These are phyloP conservation scores for Saccharomycodes ludwigii DNA, from an alignment of 805 yeast genomes.

Conservation along the genomic window DNA sequence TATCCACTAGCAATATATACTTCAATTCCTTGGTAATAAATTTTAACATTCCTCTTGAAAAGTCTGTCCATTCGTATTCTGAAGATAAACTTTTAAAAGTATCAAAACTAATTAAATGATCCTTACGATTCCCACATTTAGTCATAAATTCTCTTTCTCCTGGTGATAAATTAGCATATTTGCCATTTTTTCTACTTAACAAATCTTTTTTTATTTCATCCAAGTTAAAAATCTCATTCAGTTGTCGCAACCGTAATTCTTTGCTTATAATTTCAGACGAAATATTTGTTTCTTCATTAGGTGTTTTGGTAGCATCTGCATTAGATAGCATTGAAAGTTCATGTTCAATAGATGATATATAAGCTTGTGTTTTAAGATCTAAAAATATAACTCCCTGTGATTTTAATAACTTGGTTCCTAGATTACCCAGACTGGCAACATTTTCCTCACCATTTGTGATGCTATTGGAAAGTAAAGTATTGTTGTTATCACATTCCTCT, in stretches of 20 bases:
- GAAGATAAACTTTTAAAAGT: constrained; percentile 44
- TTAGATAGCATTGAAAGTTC: not conserved
- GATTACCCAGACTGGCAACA: too few relatives aligned
- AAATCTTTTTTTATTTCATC: constrained; percentile 20
- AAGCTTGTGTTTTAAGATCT: constrained; percentile 92
- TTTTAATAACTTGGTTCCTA: constrained; percentile 59
- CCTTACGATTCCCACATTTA: constrained; percentile 62
- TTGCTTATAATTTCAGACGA: constrained; percentile 67
- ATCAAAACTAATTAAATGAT: constrained; percentile 36
- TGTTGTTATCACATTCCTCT: constrained; percentile 4
- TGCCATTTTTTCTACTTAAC: constrained; percentile 16
- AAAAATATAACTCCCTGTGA: constrained; percentile 69
- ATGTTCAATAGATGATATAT: constrained; percentile 68
- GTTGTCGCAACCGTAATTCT: too few relatives aligned
- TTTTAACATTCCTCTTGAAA: constrained; percentile 66
- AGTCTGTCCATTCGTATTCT: constrained; percentile 77
- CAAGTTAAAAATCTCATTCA: constrained; percentile 29
- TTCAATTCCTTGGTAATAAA: too few relatives aligned
- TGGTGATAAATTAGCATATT: constrained; percentile 40
- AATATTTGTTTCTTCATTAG: constrained; percentile 31
- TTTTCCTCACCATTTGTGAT: constrained; percentile 7
- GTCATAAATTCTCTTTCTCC: constrained; percentile 69
- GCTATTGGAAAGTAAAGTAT: constrained; percentile 10
- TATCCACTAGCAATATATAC: too few relatives aligned
- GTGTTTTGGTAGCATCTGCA: constrained; percentile 7